Conservation (phyloP, 1,284 basidiomycete genomes). For the Cystobasidiaceae sp. region DNA sequence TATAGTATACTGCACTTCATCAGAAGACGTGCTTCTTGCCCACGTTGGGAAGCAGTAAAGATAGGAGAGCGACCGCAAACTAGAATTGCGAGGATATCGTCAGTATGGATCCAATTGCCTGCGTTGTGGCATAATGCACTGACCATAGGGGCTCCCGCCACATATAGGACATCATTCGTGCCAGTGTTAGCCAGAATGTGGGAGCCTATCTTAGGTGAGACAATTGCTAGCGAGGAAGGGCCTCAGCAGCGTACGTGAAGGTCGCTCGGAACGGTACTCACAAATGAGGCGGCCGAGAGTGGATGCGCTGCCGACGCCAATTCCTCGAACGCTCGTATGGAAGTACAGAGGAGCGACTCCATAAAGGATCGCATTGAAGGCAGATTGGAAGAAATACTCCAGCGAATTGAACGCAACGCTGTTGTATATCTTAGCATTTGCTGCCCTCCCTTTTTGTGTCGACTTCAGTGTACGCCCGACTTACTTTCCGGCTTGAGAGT, state of each 20-base stretch:
- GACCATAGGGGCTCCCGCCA: conserved; percentile 16
- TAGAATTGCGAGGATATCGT: neutral
- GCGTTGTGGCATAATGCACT: neutral
- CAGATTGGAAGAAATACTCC: conserved; percentile 43
- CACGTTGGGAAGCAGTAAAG: no score
- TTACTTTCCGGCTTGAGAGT: conserved; percentile 30
- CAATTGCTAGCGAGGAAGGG: neutral
- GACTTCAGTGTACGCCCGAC: no score
- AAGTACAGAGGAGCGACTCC: conserved; percentile 42
- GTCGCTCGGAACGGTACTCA: neutral
- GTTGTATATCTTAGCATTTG: no score
- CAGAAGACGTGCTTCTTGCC: no score
- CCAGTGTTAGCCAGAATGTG: conserved; percentile 28
- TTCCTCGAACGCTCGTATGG: conserved; percentile 41
- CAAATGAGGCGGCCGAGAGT: conserved; percentile 43
- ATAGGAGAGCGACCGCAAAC: conserved; percentile 26
- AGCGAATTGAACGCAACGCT: conserved; percentile 34
- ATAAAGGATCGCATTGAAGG: conserved; percentile 45
- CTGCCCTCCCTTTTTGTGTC: no score
- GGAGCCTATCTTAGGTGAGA: conserved; percentile 15
- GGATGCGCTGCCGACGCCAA: conserved; percentile 42
- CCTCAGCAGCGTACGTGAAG: no score
- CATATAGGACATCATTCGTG: conserved; percentile 22
- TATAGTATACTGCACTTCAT: no score
- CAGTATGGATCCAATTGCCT: neutral